Evolutionary conservation across 345 rosid genomes (phyloP), one percentile per base, ranked within the genome.

Genomic region (Anacardium occidentale): DNA sequence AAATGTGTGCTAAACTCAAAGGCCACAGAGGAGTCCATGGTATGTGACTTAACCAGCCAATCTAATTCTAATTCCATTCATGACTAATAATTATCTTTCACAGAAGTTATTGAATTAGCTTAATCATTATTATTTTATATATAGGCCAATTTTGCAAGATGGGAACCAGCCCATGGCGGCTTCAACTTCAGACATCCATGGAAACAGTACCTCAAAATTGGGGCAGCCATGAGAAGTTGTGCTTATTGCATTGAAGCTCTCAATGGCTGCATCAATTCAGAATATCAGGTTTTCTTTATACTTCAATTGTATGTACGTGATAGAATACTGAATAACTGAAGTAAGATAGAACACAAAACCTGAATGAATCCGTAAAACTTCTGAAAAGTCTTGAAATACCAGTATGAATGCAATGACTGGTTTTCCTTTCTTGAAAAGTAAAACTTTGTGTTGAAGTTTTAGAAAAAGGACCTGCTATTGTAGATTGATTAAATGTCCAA

Each of bases 151-250:
- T 82, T 84, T 40, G 84, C 86, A 0, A 77, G 83, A 78, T 84
- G 85, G 86, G 88, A 86, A 56, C 90, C 90, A 64, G 78, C 80
- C 13, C 90, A 86, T 77, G 90, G 90, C 47, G 62, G 13, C 22
- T 86, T 86, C 78, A 76, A 32, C 72, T 86, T 80, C 78, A 74
- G 71, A 14, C 84, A 86, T 66, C 88, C 90, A n/a, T 84, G 90
- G 90, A 70, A 82, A 51, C 88, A 84, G 37, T 84, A 84, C 76
- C 72, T 79, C 21, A 84, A 82, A 69, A 66, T 86, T 0, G 86
- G 88, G 0, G 82, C 88, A 6, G 64, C 81, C 6, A 54, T 80
- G 58, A 76, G 90, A 18, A 58, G 72, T 52, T 81, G 80, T 44
- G 88, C 86, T 69, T 82, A 74, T 59, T 69, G 81, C 72, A 79